A percentile compares a stretch with the other conserved stretches of the same genome.
phyloP scores from a whole-genome alignment of 192 early-diverging fungal species.

The Helicostylum pulchrum region DNA sequence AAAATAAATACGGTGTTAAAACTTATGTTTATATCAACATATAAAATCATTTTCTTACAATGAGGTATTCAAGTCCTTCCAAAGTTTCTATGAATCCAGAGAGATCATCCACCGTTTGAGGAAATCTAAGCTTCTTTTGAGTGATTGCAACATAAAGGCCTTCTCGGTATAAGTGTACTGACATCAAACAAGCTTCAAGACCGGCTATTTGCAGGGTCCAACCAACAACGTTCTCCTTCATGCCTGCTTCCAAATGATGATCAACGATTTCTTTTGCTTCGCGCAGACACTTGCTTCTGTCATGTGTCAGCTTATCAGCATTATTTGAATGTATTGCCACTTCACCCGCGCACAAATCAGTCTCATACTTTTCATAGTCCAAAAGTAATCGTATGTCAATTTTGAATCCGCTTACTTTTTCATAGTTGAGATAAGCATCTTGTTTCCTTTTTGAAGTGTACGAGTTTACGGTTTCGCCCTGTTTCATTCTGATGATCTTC shows the following conservation, averaged over 20 bases:
- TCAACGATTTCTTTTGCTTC: constrained; percentile 9
- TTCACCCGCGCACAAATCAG: constrained; percentile 10
- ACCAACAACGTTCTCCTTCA: neutral
- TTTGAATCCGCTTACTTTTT: constrained; percentile 2
- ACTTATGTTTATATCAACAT: neutral
- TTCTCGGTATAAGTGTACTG: constrained; percentile 5
- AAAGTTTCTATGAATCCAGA: neutral
- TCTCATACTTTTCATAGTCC: neutral
- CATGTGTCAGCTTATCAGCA: constrained; percentile 3
- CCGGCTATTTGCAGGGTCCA: constrained; percentile 3
- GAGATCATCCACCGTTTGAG: neutral
- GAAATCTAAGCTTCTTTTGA: neutral
- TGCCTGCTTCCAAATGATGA: constrained; percentile 5
- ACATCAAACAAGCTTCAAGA: constrained; percentile 2
- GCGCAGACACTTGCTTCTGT: constrained; percentile 3
- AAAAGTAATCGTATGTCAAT: neutral
- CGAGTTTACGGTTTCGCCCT: neutral
- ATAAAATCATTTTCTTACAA: constrained; percentile 6
- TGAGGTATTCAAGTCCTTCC: constrained; percentile 6
- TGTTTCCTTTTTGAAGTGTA: neutral
- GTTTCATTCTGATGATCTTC: constrained; percentile 13
- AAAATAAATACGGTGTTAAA: neutral
- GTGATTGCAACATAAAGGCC: neutral
- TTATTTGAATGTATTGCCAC: neutral
- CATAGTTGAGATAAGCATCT: neutral